A percentile compares a stretch with the other conserved stretches of the same genome.
Evolutionary conservation across 371 early-diverging fungal genomes (phyloP).

Genomic region (Lichtheimia ornata): DNA sequence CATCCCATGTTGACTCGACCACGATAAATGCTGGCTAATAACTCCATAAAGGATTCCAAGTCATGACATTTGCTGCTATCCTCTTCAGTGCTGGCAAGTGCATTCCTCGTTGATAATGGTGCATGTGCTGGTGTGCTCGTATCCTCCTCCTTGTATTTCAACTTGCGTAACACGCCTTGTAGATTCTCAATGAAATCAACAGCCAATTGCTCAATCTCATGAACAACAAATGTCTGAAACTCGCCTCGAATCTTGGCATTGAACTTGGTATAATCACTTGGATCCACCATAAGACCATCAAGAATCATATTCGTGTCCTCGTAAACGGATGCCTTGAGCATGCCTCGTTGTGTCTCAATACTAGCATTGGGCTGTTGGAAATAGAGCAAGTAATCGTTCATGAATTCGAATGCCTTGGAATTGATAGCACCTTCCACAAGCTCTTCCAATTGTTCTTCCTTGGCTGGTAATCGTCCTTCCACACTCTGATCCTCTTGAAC

Average conservation of each 20-base stretch:
- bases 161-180: slow-evolving; percentile 56
- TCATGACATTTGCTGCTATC: slow-evolving; percentile 48
- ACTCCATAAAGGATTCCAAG: slow-evolving; percentile 65
- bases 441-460: slow-evolving; percentile 59
- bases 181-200: slow-evolving; percentile 53
- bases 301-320: slow-evolving; percentile 12
- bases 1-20: slow-evolving; percentile 75
- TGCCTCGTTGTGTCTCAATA: slow-evolving; percentile 31
- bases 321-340: slow-evolving; percentile 16
- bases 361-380: slow-evolving; percentile 46
- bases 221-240: slow-evolving; percentile 53
- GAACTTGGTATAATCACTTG: slow-evolving; percentile 36
- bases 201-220: slow-evolving; percentile 51
- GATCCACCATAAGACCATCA: slow-evolving; percentile 22
- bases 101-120: slow-evolving; percentile 21
- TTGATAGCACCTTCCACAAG: slow-evolving; percentile 59
- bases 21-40: slow-evolving; percentile 71
- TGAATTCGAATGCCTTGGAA: slow-evolving; percentile 68
- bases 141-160: slow-evolving; percentile 79
- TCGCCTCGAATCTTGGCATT: slow-evolving; percentile 43
- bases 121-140: slow-evolving; percentile 22
- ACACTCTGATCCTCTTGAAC: slow-evolving; percentile 41
- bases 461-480: slow-evolving; percentile 48
- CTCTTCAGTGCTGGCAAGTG: slow-evolving; percentile 13
- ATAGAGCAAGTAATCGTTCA: slow-evolving; percentile 65